phyloP scores from a whole-genome alignment of 768 basidiomycete genomes.

The Suillus ampliporus region DNA sequence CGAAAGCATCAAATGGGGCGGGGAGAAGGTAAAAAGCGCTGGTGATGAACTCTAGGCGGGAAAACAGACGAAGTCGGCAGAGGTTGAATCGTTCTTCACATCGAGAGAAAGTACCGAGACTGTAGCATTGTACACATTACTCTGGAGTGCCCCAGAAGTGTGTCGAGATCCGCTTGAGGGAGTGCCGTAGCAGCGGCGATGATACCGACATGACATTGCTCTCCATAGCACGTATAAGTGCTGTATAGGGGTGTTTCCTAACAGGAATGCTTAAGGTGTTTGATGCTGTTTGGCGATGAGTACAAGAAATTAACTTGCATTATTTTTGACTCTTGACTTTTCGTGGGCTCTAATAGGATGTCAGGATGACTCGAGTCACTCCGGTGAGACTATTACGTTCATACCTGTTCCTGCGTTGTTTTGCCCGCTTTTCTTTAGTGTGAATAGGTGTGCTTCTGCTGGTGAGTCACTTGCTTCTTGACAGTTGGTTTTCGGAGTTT shows the following conservation, averaged over 20 bases:
- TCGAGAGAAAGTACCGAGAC: background rate
- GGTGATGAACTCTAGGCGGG: conserved; percentile 41
- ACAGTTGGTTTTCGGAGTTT: background rate
- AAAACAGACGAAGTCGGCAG: conserved; percentile 14
- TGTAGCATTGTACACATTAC: background rate
- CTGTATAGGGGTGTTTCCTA: background rate
- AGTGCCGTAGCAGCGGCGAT: too few relatives aligned
- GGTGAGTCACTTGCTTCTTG: background rate
- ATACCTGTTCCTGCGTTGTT: background rate
- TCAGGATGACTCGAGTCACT: background rate
- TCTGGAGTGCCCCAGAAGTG: too few relatives aligned
- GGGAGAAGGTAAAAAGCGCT: conserved; percentile 31
- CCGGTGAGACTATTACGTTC: background rate
- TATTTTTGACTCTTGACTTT: background rate
- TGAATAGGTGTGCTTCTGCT: background rate
- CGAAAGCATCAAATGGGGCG: conserved; percentile 28
- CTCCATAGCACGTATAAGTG: too few relatives aligned
- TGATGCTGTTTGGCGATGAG: background rate
- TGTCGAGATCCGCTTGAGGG: too few relatives aligned
- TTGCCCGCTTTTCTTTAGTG: background rate
- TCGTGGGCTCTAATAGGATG: background rate
- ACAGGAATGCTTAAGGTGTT: background rate
- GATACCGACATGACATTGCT: too few relatives aligned
- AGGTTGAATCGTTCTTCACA: background rate
- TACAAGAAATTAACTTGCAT: background rate